Percentiles rank a stretch among this genome's conserved stretches.
Evolutionary conservation across 2,329 filamentous ascomycete genomes (phyloP).

Genomic region (Phialemonium atrogriseum): DNA sequence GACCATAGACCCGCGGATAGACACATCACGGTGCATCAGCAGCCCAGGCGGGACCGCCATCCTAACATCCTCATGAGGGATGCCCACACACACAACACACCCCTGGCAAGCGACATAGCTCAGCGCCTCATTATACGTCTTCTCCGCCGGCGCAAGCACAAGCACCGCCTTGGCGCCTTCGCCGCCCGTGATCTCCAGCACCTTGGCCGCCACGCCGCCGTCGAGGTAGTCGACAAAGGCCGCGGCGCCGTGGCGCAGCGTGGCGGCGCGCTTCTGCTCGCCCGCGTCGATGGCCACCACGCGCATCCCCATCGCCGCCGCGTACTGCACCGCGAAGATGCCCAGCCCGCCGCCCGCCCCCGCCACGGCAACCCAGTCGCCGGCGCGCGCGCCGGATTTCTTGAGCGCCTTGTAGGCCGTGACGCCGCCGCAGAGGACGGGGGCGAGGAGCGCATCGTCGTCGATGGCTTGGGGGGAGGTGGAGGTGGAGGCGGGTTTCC

Average conservation of each 20-base stretch:
- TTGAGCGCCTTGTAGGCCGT: slow-evolving; percentile 33
- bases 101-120: slow-evolving; percentile 54
- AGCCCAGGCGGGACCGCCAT: slow-evolving; percentile 59
- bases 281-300: slow-evolving; percentile 17
- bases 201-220: slow-evolving; percentile 53
- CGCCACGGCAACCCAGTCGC: slow-evolving; percentile 25
- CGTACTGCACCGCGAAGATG: slow-evolving; percentile 17
- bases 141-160: slow-evolving; percentile 56
- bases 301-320: slow-evolving; percentile 14
- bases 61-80: slow-evolving; percentile 50
- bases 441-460: slow-evolving; percentile 25
- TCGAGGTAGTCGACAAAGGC: slow-evolving; percentile 55
- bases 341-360: slow-evolving; percentile 16
- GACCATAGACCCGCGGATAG: slow-evolving; percentile 59
- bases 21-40: slow-evolving; percentile 47
- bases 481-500: too few relatives aligned
- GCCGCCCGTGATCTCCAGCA: slow-evolving; percentile 51
- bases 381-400: slow-evolving; percentile 23
- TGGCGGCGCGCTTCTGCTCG: slow-evolving; percentile 10
- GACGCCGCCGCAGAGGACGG: slow-evolving; percentile 41
- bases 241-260: slow-evolving; percentile 41
- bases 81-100: slow-evolving; percentile 56
- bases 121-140: slow-evolving; percentile 60
- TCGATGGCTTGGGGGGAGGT: too few relatives aligned
- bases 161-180: slow-evolving; percentile 59